Base-by-base conservation (phyloP, 1,284 basidiomycete species). In the Trametes polyzona region DNA sequence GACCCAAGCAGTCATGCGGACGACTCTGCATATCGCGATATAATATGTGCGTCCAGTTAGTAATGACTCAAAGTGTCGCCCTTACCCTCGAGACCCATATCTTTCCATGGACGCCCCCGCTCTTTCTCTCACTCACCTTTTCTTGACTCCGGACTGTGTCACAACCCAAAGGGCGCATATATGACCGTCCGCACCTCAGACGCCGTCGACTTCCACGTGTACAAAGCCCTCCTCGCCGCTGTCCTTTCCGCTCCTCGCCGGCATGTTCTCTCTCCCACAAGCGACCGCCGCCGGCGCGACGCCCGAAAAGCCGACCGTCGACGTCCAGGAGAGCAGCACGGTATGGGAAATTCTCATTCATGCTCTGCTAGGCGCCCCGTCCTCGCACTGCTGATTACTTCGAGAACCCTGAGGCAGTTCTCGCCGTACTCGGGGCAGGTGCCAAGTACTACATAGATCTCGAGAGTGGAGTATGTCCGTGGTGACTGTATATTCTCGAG, bases 151-250 rank as follows among this genome's bases (percentile, higher is more conserved):
- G 24, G 17, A 26, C 26, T 40, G 14, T 51, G 43, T 29, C 39
- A 12, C 21, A 39, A 47, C 37, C 26, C 43, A 4, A 10, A 16
- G 3, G 50, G 36, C 35, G 63, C 48, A 59, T 59, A 68, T 67
- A 57, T 67, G 60, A 69, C 71, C 69, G 60, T 67, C 62, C 66
- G 65, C 57, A 61, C 70, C 52, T 66, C 66, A 12, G 55, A 65
- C 36, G 35, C 21, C 9, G 35, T 55, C 14, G 46, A 63, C 60
- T 61, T 66, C 52, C 44, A 59, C 47, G 49, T 62, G 9, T 49
- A 50, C 47, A 50, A 47, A n/a, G 24, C 26, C 17, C 43, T 62
- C 29, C 37, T 66, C 21, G 32, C 52, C 3, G 29, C 46, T 11
- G 52, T n/a, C 68, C 47, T 69, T 69, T 63, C 57, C 69, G 48